Base-by-base conservation (phyloP, 306 rosid genomes). In the Lupinus albus region DNA sequence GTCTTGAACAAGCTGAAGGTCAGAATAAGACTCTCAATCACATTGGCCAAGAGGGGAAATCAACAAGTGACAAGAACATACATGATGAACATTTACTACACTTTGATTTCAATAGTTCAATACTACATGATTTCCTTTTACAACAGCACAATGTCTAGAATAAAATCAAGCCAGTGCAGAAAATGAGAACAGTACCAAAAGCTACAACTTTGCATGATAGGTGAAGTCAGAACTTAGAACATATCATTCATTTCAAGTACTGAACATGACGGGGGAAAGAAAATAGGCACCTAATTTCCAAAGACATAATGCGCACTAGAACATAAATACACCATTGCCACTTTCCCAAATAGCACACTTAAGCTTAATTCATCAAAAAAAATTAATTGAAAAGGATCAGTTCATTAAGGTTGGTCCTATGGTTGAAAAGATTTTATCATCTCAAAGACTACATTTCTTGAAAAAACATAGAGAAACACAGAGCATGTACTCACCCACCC, bases 101-200 rank as follows among this genome's bases (percentile, higher is more conserved):
- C n/a, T n/a, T n/a, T n/a, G n/a, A n/a, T n/a, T n/a, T n/a, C n/a
- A n/a, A n/a, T n/a, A n/a, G n/a, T n/a, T 3, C 30, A 25, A 25
- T 25, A 25, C 30, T 25, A 25, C 30, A 25, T 25, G 30, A 2
- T 25, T 25, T 25, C 30, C 30, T 25, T 25, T 25, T 25, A 55
- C 57, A 75, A 3, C 49, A 58, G 53, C 45, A 56, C 9, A 30
- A 33, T 32, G 41, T 7, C 71, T 10, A 68, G 58, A 48, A 48
- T 35, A 21, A 35, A 54, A 4, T 57, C 48, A 21, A 47, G 73
- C 53, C 10, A 60, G 21, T 13, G n/a, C 72, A 67, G 53, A n/a
- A n/a, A n/a, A n/a, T n/a, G n/a, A n/a, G n/a, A 52, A 41, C 8
- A 46, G 3, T 16, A 10, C 68, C 38, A 54, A 74, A 65, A 38